Evolutionary conservation across 768 basidiomycete species (phyloP).

Genomic region (Naganishia randhawae): DNA sequence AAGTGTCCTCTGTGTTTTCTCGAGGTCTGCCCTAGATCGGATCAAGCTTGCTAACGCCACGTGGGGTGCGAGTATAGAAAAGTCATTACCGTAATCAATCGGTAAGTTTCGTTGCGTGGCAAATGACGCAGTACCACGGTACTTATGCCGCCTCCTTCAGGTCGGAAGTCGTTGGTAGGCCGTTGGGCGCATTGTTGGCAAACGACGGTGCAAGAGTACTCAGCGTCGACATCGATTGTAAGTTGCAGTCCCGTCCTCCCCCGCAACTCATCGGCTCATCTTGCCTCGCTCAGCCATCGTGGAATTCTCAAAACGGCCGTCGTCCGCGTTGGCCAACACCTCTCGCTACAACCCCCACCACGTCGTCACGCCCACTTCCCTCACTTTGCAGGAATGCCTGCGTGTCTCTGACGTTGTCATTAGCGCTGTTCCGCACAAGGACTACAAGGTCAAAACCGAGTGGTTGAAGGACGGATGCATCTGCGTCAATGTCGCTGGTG

Average conservation of each 20-base stretch:
- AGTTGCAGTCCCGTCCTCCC: slow-evolving; percentile 26
- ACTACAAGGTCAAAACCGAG: slow-evolving; percentile 83
- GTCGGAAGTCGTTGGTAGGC: slow-evolving; percentile 94
- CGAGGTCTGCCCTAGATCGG: background rate
- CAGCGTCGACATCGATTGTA: slow-evolving; percentile 88
- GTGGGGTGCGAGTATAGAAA: slow-evolving; percentile 63
- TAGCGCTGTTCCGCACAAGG: slow-evolving; percentile 78
- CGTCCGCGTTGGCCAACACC: slow-evolving; percentile 36
- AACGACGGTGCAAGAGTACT: slow-evolving; percentile 97
- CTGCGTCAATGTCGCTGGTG: slow-evolving; percentile 85
- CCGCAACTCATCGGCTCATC: background rate
- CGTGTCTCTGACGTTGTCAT: slow-evolving; percentile 86
- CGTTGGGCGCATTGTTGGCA: slow-evolving; percentile 87
- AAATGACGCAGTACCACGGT: slow-evolving; percentile 46
- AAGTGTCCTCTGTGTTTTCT: slow-evolving; percentile 18
- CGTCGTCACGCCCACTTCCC: slow-evolving; percentile 65
- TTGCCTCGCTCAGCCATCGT: slow-evolving; percentile 57
- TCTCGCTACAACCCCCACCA: slow-evolving; percentile 78
- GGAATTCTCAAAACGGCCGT: slow-evolving; percentile 91
- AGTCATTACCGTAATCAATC: slow-evolving; percentile 89
- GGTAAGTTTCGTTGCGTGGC: slow-evolving; percentile 51
- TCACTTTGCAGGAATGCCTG: slow-evolving; percentile 74
- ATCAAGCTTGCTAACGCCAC: background rate
- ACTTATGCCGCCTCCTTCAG: slow-evolving; percentile 51
- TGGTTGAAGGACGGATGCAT: slow-evolving; percentile 91